Base-by-base conservation (phyloP, 352 stramenopile species). In the Phytophthora agathidicida region DNA sequence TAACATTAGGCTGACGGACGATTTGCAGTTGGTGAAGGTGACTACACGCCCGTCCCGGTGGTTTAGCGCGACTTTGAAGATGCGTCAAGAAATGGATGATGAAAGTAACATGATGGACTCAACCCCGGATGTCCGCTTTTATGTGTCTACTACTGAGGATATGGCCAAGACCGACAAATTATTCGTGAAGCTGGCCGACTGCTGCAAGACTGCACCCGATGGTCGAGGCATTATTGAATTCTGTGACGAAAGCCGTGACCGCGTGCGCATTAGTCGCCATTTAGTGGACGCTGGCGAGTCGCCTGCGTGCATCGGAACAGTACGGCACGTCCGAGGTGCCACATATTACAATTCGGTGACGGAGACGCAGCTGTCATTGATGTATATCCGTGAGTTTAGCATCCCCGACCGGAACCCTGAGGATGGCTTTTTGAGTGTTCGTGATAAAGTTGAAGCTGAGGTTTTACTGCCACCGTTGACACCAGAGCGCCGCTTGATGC, bases 41-140 rank as follows among this genome's bases (percentile, higher is more conserved):
- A 77, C 73, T 31, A 90, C 82, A 1, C 80, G 82, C 1, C 70
- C 84, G 27, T 77, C 68, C 17, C 78, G 84, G 3, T 94, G 82
- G 84, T 88, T 94, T 48, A 90, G 75, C 39, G 61, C 82, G 14
- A 94, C 84, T 37, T 54, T 94, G 32, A 94, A 94, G 60, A 92
- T 92, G 82, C 79, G 74, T 7, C 82, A 94, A 52, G 84, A 94
- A 46, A 68, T 92, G 30, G 62, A 89, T 19, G 75, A 89, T 20
- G 75, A 88, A 11, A 57, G 27, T 8, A 71, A 73, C 9, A 63
- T 30, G 36, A 90, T 92, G 82, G 84, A 94, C 52, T 57, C 61
- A 1, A 94, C 82, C 5, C 82, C 80, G 0, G 84, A 92, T 37
- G 61, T 90, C 19, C 84, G 84, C 1, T 91, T 84, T 54, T 94